Conservation (phyloP, 495 filamentous ascomycete genomes). For the Podospora pseudopauciseta region DNA sequence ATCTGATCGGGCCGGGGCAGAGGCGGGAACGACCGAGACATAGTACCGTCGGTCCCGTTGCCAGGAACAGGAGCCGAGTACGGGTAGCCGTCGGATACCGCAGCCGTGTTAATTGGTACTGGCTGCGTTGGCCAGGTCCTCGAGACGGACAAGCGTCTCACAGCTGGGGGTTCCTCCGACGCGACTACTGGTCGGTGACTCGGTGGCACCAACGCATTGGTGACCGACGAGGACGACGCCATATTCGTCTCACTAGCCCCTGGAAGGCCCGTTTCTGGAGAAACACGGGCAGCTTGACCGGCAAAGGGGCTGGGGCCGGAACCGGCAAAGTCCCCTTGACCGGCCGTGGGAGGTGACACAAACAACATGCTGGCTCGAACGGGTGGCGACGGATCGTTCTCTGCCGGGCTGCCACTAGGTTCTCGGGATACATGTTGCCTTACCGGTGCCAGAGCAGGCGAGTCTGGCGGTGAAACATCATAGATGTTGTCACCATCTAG, state of each 20-base stretch:
- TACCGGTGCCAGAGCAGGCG: slow-evolving; percentile 29
- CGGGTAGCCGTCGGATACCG: slow-evolving; percentile 35
- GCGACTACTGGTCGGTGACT: slow-evolving; percentile 4
- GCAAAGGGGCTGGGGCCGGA: slow-evolving; percentile 5
- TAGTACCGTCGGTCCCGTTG: slow-evolving; percentile 23
- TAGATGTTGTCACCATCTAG: slow-evolving; percentile 47
- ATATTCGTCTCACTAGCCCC: neutral
- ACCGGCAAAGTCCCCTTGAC: slow-evolving; percentile 6
- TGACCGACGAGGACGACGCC: slow-evolving; percentile 18
- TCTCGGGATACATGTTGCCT: slow-evolving; percentile 17
- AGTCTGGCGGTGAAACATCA: slow-evolving; percentile 54
- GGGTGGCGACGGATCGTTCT: slow-evolving; percentile 16
- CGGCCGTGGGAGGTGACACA: slow-evolving; percentile 1
- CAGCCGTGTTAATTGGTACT: slow-evolving; percentile 14
- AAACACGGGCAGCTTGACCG: slow-evolving; percentile 14
- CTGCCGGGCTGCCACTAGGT: slow-evolving; percentile 20
- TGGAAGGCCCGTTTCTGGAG: slow-evolving; percentile 14
- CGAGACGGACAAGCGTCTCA: slow-evolving; percentile 37
- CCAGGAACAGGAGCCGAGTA: slow-evolving; percentile 36
- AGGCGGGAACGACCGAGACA: slow-evolving; percentile 33
- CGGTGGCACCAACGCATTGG: slow-evolving; percentile 14
- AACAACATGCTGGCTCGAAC: slow-evolving; percentile 6
- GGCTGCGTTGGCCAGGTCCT: slow-evolving; percentile 46
- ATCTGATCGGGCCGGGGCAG: slow-evolving; percentile 32
- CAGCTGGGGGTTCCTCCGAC: slow-evolving; percentile 17